These are phyloP conservation scores for Protomyces pachydermus DNA, from an alignment of 1,139 yeast species.

Conservation along the genomic window DNA sequence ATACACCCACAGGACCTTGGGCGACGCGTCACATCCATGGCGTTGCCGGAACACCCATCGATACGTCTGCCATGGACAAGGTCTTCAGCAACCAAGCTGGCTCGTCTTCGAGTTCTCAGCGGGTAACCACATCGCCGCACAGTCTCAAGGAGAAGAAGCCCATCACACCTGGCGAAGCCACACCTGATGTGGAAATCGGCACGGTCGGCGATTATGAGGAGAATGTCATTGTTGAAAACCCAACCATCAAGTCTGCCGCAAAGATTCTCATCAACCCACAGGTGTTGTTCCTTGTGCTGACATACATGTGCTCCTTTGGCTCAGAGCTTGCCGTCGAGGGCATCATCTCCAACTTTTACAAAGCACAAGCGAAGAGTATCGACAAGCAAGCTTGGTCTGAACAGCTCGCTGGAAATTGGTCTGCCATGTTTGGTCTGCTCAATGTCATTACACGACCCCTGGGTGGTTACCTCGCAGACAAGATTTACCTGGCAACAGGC, in stretches of 20 bases:
- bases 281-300: constrained; percentile 38
- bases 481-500: constrained; percentile 34
- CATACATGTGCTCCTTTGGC: constrained; percentile 40
- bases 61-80: constrained; percentile 12
- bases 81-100: constrained; percentile 3
- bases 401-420: constrained; percentile 40
- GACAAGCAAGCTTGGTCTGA: constrained; percentile 35
- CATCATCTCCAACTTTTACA: constrained; percentile 37
- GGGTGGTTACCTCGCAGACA: constrained; percentile 39
- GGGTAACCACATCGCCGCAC: constrained; percentile 10
- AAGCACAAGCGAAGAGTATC: constrained; percentile 30
- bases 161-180: constrained; percentile 27
- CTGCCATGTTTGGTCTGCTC: constrained; percentile 41
- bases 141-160: constrained; percentile 33
- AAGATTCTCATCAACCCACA: constrained; percentile 35
- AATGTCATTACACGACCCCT: constrained; percentile 40
- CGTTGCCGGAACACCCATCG: constrained; percentile 32
- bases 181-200: constrained; percentile 9
- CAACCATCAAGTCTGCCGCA: constrained; percentile 34
- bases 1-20: constrained; percentile 42
- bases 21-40: constrained; percentile 36
- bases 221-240: constrained; percentile 35
- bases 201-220: background rate
- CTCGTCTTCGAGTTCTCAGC: constrained; percentile 14
- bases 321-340: constrained; percentile 41